Evolutionary conservation across 2,329 filamentous ascomycete species (phyloP).

Genomic region (Seiridium cupressi): DNA sequence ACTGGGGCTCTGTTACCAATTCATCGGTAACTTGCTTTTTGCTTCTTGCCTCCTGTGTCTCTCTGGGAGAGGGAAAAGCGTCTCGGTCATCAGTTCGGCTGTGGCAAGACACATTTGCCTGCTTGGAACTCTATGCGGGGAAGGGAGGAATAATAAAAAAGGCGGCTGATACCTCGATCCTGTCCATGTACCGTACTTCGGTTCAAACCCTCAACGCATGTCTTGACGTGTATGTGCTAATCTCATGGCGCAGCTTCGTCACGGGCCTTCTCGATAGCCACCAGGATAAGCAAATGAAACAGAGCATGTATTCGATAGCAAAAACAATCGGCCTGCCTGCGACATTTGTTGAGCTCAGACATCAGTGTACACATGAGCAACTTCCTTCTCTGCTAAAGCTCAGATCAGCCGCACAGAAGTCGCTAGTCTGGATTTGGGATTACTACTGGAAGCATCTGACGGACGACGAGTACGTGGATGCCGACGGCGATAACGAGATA

Average conservation of each 20-base stretch:
- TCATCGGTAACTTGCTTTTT: not conserved
- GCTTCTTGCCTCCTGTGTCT: not conserved
- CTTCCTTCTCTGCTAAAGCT: conserved; percentile 74
- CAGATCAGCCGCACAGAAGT: conserved; percentile 65
- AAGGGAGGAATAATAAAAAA: too few species aligned
- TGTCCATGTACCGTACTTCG: too few species aligned
- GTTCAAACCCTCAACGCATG: too few species aligned
- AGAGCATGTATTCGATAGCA: conserved; percentile 71
- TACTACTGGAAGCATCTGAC: conserved; percentile 73
- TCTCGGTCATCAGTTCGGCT: not conserved
- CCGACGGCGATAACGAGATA: conserved; percentile 4
- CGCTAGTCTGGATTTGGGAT: conserved; percentile 82
- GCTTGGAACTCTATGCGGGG: too few species aligned
- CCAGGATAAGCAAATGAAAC: conserved; percentile 64
- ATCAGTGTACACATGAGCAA: conserved; percentile 88
- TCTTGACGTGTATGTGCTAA: not conserved
- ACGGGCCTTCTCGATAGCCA: conserved; percentile 76
- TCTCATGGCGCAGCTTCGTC: conserved; percentile 59
- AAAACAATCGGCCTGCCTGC: conserved; percentile 68
- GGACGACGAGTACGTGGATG: conserved; percentile 7
- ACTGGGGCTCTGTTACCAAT: not conserved
- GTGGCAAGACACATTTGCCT: not conserved
- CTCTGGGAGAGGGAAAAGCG: not conserved
- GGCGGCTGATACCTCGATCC: too few species aligned
- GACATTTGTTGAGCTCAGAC: conserved; percentile 83